Conservation (phyloP, 176 grass and related monocot species). For the Rhynchospora pubera region DNA sequence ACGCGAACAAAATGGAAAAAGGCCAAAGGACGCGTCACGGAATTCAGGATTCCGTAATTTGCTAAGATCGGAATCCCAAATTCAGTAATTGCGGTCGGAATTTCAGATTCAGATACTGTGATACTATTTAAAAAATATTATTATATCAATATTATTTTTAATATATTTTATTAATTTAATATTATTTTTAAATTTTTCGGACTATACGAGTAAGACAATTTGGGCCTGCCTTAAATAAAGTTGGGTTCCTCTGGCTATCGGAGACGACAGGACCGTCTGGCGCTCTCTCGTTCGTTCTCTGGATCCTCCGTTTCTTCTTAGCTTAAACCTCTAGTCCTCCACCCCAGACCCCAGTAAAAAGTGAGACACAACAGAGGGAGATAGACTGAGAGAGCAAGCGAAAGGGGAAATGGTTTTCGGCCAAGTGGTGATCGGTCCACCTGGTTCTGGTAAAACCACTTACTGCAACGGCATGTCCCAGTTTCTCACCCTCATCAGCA, state of each 20-base stretch:
- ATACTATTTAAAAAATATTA: no score
- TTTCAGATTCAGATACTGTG: no score
- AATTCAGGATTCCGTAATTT: no score
- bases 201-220: not conserved
- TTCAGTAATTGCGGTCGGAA: no score
- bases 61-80: no score
- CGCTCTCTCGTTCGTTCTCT: not conserved
- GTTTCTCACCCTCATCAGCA: constrained; percentile 70
- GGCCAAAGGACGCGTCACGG: no score
- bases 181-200: no score
- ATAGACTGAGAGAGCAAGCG: not conserved
- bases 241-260: not conserved
- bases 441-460: constrained; percentile 93
- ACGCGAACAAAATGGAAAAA: no score
- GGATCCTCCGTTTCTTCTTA: not conserved
- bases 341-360: not conserved
- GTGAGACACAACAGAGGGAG: not conserved
- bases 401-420: constrained; percentile 67
- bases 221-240: not conserved
- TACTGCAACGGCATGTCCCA: constrained; percentile 98
- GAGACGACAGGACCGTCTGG: no score
- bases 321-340: no score
- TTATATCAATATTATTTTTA: no score
- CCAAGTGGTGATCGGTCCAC: constrained; percentile 86
- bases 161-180: no score